Base-by-base conservation (phyloP, 176 grass and related monocot species). In the Thalia dealbata region DNA sequence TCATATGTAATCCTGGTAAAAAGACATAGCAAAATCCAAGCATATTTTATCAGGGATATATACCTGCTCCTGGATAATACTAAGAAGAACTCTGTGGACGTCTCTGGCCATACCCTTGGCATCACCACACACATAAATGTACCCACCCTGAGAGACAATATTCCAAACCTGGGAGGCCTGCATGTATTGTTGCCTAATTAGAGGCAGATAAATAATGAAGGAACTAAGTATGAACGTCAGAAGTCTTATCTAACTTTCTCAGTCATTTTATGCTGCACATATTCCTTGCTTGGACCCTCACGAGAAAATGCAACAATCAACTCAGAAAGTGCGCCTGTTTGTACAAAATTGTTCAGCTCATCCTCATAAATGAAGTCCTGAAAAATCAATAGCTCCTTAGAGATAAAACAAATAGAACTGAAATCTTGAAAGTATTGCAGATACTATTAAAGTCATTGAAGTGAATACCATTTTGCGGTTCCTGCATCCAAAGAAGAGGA, bases 311-410 rank as follows among this genome's bases (percentile, higher is more conserved):
- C 87, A 73, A 92, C 69, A 59, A 97, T 80, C 24, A 97, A 76
- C 74, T 97, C 85, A 15, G 87, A 91, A 51, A 97, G 81, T 22
- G 79, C 83, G 2, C 85, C 89, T 44, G 85, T 80, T 55, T 86
- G 41, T 56, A 92, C 35, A 71, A 97, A 97, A 64, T 79, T 88
- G 38, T 84, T 86, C 78, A 97, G 30, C 75, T 91, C 93, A 7
- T 97, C 89, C 86, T 97, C 87, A 68, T 97, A 97, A 41, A 97
- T 97, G 59, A 84, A 97, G 55, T 97, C 93, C 93, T 92, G 78
- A 61, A 82, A 64, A 50, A 79, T 55, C 48, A 69, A 73, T 18
- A 70, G 55, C 75, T 65, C 52, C 15, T 74, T 52, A 64, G 61
- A 10, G 15, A 70, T 66, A 11, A 78, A 7, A 76, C 14, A 54